Conservation (phyloP, 2,329 filamentous ascomycete genomes). For the Sporothrix globosa region DNA sequence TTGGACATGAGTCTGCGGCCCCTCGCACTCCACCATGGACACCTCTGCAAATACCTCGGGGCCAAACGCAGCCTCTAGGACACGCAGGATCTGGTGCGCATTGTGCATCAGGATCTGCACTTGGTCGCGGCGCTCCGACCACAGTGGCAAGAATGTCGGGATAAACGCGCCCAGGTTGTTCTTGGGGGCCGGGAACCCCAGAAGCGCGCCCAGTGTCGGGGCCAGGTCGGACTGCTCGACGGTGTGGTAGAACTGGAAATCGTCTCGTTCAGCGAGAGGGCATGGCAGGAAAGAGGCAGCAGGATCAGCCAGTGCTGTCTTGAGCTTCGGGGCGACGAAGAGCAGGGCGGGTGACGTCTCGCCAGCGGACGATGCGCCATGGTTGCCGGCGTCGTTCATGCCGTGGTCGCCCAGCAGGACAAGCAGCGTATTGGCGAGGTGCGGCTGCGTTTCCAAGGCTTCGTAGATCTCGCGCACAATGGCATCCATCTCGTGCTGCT, state of each 20-base stretch:
- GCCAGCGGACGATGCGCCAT: slow-evolving; percentile 89
- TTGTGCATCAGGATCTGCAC: slow-evolving; percentile 75
- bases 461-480: slow-evolving; percentile 66
- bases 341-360: slow-evolving; percentile 92
- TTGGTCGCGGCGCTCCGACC: slow-evolving; percentile 65
- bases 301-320: slow-evolving; percentile 40
- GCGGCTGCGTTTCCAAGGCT: slow-evolving; percentile 69
- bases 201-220: slow-evolving; percentile 80
- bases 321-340: slow-evolving; percentile 83
- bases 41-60: slow-evolving; percentile 47
- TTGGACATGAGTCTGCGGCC: slow-evolving; percentile 54
- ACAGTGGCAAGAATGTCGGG: slow-evolving; percentile 75
- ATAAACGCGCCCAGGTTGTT: slow-evolving; percentile 92
- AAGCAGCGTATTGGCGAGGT: slow-evolving; percentile 78
- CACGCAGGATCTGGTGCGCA: slow-evolving; percentile 75
- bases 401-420: slow-evolving; percentile 93
- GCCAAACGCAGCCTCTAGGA: slow-evolving; percentile 74
- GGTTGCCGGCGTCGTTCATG: slow-evolving; percentile 99
- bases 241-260: slow-evolving; percentile 80
- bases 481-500: slow-evolving; percentile 77
- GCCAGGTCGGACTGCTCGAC: slow-evolving; percentile 96
- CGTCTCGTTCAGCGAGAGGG: slow-evolving; percentile 57
- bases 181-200: slow-evolving; percentile 84
- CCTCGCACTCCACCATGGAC: slow-evolving; percentile 38
- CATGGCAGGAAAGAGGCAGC: neutral